These are phyloP conservation scores for Trichophyton schoenleinii DNA, from an alignment of 2,329 filamentous ascomycete genomes.

Conservation along the genomic window DNA sequence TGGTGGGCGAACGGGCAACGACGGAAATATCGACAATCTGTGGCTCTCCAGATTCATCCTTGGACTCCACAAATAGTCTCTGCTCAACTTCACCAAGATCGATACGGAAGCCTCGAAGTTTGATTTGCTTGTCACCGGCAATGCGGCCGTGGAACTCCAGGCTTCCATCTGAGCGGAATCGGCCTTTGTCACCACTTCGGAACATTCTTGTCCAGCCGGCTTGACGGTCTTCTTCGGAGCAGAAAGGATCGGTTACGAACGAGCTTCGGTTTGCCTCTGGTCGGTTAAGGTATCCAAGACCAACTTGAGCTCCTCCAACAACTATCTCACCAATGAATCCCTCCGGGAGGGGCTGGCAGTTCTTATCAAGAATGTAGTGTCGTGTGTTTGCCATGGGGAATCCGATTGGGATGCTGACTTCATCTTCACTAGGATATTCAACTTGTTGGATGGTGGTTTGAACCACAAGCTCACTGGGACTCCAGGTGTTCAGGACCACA, in stretches of 20 bases:
- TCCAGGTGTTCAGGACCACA: slow-evolving; percentile 15
- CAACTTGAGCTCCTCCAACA: slow-evolving; percentile 21
- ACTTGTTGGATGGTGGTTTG: slow-evolving; percentile 22
- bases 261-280: slow-evolving; percentile 4
- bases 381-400: slow-evolving; percentile 23
- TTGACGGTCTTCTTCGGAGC: slow-evolving; percentile 6
- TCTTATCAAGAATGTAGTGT: slow-evolving; percentile 30
- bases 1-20: slow-evolving; percentile 2
- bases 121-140: slow-evolving; percentile 14
- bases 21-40: slow-evolving; percentile 9
- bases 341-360: slow-evolving; percentile 25
- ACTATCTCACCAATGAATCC: slow-evolving; percentile 32
- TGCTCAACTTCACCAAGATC: slow-evolving; percentile 33
- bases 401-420: slow-evolving; percentile 35
- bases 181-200: slow-evolving; percentile 17
- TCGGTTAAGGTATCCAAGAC: slow-evolving; percentile 11
- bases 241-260: slow-evolving; percentile 14
- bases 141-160: slow-evolving; percentile 18
- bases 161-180: slow-evolving; percentile 14
- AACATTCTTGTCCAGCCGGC: slow-evolving; percentile 14
- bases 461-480: slow-evolving; percentile 15
- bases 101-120: slow-evolving; percentile 20
- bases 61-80: slow-evolving; percentile 7
- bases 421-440: slow-evolving; percentile 39
- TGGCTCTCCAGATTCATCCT: slow-evolving; percentile 2